Conservation (phyloP, 1,284 basidiomycete species). For the Leccinum solheimii region DNA sequence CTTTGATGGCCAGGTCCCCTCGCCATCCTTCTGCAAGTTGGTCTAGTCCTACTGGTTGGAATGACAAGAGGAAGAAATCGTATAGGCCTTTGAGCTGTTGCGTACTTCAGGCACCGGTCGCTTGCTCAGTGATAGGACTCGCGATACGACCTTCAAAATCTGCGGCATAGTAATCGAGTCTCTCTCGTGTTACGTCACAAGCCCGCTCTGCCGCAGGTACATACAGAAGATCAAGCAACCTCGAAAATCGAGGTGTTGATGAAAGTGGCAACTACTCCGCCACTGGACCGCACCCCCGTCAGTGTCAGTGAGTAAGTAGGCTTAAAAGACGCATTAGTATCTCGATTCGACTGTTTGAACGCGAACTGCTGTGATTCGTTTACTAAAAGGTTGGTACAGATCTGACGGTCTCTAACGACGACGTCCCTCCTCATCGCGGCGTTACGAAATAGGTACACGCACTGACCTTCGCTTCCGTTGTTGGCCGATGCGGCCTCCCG, state of each 20-base stretch:
- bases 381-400: not conserved
- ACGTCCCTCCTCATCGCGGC: not conserved
- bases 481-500: constrained; percentile 1
- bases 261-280: not conserved
- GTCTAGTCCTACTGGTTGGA: too few relatives aligned
- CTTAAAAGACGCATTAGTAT: not conserved
- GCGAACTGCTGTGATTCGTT: not conserved
- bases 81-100: too few relatives aligned
- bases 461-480: not conserved
- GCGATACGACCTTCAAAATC: too few relatives aligned
- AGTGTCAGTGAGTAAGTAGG: too few relatives aligned
- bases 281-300: not conserved
- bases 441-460: not conserved
- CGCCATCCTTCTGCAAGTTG: too few relatives aligned
- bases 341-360: not conserved
- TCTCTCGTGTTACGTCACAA: not conserved
- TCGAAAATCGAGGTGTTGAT: too few relatives aligned
- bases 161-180: too few relatives aligned
- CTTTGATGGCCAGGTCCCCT: too few relatives aligned
- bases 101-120: too few relatives aligned
- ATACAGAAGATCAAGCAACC: too few relatives aligned
- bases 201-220: not conserved
- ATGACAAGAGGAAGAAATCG: too few relatives aligned
- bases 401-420: not conserved
- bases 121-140: too few relatives aligned